Evolutionary conservation across 495 filamentous ascomycete genomes (phyloP).

Genomic region (Evansstolkia leycettana): DNA sequence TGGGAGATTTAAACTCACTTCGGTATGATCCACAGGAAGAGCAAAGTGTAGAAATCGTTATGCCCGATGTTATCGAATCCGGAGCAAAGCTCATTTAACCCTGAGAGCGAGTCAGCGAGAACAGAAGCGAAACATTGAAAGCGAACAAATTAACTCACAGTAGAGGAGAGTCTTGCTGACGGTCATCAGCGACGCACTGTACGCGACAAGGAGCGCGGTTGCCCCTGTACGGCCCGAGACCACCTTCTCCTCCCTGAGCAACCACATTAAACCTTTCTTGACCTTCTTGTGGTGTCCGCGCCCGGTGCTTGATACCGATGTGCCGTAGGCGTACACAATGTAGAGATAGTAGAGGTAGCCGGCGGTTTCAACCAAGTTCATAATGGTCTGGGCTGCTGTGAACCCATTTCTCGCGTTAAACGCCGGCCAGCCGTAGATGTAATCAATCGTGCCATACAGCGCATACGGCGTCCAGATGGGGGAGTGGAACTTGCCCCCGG

Average conservation of each 20-base stretch:
- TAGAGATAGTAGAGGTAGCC: slow-evolving; percentile 61
- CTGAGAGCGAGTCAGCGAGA: slow-evolving; percentile 24
- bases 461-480: slow-evolving; percentile 71
- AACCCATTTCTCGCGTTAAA: slow-evolving; percentile 64
- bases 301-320: slow-evolving; percentile 15
- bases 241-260: slow-evolving; percentile 35
- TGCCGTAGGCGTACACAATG: slow-evolving; percentile 41
- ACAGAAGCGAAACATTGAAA: slow-evolving; percentile 3
- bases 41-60: slow-evolving; percentile 43
- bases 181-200: slow-evolving; percentile 64
- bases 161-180: slow-evolving; percentile 82
- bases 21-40: slow-evolving; percentile 65
- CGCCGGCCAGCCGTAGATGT: slow-evolving; percentile 75
- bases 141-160: slow-evolving; percentile 39
- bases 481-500: slow-evolving; percentile 60
- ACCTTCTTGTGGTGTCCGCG: slow-evolving; percentile 18
- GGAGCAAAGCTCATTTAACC: slow-evolving; percentile 65
- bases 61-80: slow-evolving; percentile 73
- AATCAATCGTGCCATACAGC: slow-evolving; percentile 70
- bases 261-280: slow-evolving; percentile 23
- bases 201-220: slow-evolving; percentile 53
- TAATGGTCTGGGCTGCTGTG: slow-evolving; percentile 57
- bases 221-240: slow-evolving; percentile 48
- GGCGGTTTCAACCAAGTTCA: slow-evolving; percentile 65
- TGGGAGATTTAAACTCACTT: slow-evolving; percentile 48